Evolutionary conservation across 1,139 yeast genomes (phyloP), one percentile per base, ranked within the genome.

Genomic region (Suhomyces wounanorum): DNA sequence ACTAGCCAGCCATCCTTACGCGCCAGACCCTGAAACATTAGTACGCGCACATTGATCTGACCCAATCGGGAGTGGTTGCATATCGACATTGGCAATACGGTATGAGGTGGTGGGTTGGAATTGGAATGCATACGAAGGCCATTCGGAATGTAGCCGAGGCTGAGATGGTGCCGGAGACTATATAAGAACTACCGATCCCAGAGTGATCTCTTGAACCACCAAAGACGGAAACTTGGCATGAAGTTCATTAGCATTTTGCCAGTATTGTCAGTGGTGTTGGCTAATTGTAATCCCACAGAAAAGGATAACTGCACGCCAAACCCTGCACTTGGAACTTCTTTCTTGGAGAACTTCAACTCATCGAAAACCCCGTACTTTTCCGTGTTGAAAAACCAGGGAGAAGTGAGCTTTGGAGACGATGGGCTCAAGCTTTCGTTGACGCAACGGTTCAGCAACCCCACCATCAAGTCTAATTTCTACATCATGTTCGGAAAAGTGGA

Each of bases 401-500:
- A 61, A 43, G 59, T 72, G n/a, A 40, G 56, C 3, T 70, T 60
- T 45, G 52, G 59, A 16, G 60, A 59, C 36, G 61, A 66, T 33
- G 97, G 97, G 9, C 69, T 85, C n/a, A 65, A 74, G 28, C 67
- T 91, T 55, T 77, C 84, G 1, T 69, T 91, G 50, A 71, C 78
- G 3, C 73, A 85, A 59, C 73, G 85, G 57, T 84, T 77, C 49
- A 94, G 89, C 62, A 85, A 87, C 62, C 96, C 96, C 16, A 79
- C 92, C 3, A 67, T 90, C 49, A 78, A 78, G 58, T 88, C 96
- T 11, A 80, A 85, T 55, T 89, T 88, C 64, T 89, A 89, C 67
- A 81, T 90, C 56, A 87, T 90, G 92, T 90, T 85, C 68, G 97
- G 97, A 49, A 83, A 83, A 58, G 82, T 89, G 18, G 95, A 89